phyloP scores from a whole-genome alignment of 2,329 filamentous ascomycete genomes.

The Bipolaris oryzae region DNA sequence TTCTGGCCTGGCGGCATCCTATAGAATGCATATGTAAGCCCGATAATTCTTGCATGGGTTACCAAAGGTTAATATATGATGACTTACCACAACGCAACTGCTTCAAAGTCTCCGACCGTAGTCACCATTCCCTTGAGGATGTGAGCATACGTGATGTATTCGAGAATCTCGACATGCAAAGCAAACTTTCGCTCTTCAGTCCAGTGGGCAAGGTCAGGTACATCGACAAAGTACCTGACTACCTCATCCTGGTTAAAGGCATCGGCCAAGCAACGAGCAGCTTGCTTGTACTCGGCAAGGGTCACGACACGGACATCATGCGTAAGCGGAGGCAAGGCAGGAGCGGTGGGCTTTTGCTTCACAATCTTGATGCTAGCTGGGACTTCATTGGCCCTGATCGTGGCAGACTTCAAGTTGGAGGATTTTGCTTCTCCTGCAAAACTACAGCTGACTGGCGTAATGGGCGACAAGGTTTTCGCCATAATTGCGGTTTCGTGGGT shows the following conservation, averaged over 20 bases:
- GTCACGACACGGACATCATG: slow-evolving; percentile 67
- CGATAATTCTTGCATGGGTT: neutral
- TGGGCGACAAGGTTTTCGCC: slow-evolving; percentile 49
- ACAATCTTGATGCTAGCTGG: slow-evolving; percentile 38
- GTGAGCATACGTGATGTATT: slow-evolving; percentile 77
- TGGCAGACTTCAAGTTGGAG: slow-evolving; percentile 47
- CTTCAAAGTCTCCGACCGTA: slow-evolving; percentile 77
- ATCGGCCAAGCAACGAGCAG: slow-evolving; percentile 73
- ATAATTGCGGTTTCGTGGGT: slow-evolving; percentile 53
- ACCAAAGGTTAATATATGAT: no score
- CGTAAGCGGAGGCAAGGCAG: slow-evolving; percentile 30
- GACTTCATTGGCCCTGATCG: slow-evolving; percentile 38
- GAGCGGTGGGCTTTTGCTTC: slow-evolving; percentile 32
- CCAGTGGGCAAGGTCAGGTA: slow-evolving; percentile 68
- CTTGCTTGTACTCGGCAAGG: slow-evolving; percentile 72
- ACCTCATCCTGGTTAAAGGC: slow-evolving; percentile 79
- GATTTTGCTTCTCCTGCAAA: slow-evolving; percentile 43
- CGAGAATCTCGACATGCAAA: slow-evolving; percentile 77
- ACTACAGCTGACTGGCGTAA: slow-evolving; percentile 38
- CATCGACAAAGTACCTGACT: slow-evolving; percentile 75
- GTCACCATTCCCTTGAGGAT: slow-evolving; percentile 76
- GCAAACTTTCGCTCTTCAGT: slow-evolving; percentile 74
- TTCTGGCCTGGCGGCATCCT: slow-evolving; percentile 78
- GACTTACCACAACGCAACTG: slow-evolving; percentile 77
- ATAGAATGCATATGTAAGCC: slow-evolving; percentile 42